phyloP scores from a whole-genome alignment of 495 filamentous ascomycete species.

The Chaetomium cochliodes region DNA sequence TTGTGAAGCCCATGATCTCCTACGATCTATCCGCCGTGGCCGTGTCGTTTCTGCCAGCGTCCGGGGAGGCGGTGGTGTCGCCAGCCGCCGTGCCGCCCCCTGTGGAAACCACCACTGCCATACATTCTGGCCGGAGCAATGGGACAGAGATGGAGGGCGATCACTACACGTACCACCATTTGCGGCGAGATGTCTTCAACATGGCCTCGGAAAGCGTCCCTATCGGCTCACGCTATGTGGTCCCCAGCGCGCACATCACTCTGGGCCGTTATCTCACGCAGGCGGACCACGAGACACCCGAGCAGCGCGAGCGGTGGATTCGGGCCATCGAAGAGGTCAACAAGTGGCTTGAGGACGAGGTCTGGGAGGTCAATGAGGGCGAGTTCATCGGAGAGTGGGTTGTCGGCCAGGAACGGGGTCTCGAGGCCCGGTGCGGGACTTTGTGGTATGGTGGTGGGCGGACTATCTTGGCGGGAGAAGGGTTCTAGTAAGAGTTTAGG shows the following conservation, averaged over 20 bases:
- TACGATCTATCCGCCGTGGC: conserved; percentile 84
- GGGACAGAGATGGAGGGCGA: conserved; percentile 43
- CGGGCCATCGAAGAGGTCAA: conserved; percentile 74
- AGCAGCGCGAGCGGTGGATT: conserved; percentile 59
- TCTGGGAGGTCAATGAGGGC: conserved; percentile 58
- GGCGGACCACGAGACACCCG: conserved; percentile 43
- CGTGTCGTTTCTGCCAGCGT: conserved; percentile 77
- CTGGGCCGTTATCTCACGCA: conserved; percentile 73
- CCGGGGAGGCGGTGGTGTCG: conserved; percentile 52
- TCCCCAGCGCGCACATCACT: conserved; percentile 86
- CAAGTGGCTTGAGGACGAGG: conserved; percentile 60
- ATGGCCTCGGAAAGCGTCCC: conserved; percentile 53
- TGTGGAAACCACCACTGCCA: conserved; percentile 9
- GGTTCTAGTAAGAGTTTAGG: conserved; percentile 41
- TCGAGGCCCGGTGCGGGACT: conserved; percentile 65
- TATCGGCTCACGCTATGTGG: conserved; percentile 73
- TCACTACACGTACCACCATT: conserved; percentile 82
- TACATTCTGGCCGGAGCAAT: conserved; percentile 15
- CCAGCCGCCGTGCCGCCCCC: conserved; percentile 36
- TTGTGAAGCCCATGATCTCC: conserved; percentile 78
- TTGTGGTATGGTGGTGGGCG: conserved; percentile 85
- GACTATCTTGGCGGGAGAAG: conserved; percentile 60
- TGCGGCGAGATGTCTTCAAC: conserved; percentile 73
- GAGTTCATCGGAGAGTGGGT: conserved; percentile 60
- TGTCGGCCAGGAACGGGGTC: conserved; percentile 71